Percentiles rank a stretch among this genome's conserved stretches.
phyloP scores from a whole-genome alignment of 2,329 filamentous ascomycete genomes.

The Penicillium sp. region DNA sequence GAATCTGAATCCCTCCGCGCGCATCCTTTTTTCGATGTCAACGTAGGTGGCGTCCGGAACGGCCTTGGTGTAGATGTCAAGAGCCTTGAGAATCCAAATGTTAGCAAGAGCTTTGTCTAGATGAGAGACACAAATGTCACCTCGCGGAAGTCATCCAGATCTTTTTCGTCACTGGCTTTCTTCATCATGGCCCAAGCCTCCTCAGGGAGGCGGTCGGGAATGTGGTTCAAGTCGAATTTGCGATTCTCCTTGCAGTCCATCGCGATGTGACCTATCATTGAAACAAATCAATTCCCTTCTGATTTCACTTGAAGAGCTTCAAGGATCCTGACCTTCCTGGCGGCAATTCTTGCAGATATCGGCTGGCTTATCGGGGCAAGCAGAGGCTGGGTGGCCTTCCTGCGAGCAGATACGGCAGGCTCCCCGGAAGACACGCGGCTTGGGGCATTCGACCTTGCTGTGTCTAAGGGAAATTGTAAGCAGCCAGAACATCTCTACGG shows the following conservation, averaged over 20 bases:
- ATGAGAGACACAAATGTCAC: constrained; percentile 29
- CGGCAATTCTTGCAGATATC: constrained; percentile 54
- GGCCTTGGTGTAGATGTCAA: constrained; percentile 57
- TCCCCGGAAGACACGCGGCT: constrained; percentile 53
- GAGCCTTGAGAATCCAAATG: constrained; percentile 34
- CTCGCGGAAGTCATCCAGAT: constrained; percentile 56
- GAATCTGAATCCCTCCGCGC: constrained; percentile 51
- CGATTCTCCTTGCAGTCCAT: constrained; percentile 52
- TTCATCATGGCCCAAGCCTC: constrained; percentile 57
- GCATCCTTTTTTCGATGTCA: constrained; percentile 56
- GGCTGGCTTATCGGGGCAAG: constrained; percentile 50
- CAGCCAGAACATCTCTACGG: neutral
- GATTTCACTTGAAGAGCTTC: neutral
- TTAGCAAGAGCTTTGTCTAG: constrained; percentile 13
- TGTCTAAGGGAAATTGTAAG: constrained; percentile 11
- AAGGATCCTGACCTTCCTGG: constrained; percentile 43
- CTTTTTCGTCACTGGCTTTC: constrained; percentile 52
- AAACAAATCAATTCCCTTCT: neutral
- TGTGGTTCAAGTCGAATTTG: constrained; percentile 46
- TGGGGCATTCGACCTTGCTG: constrained; percentile 47
- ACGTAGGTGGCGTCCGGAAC: constrained; percentile 50
- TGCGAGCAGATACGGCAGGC: constrained; percentile 51
- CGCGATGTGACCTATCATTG: constrained; percentile 46
- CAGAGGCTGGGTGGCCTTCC: constrained; percentile 50
- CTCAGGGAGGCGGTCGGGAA: constrained; percentile 53